Base-by-base conservation (phyloP, 805 yeast species). In the Saccharomycopsis schoenii region DNA sequence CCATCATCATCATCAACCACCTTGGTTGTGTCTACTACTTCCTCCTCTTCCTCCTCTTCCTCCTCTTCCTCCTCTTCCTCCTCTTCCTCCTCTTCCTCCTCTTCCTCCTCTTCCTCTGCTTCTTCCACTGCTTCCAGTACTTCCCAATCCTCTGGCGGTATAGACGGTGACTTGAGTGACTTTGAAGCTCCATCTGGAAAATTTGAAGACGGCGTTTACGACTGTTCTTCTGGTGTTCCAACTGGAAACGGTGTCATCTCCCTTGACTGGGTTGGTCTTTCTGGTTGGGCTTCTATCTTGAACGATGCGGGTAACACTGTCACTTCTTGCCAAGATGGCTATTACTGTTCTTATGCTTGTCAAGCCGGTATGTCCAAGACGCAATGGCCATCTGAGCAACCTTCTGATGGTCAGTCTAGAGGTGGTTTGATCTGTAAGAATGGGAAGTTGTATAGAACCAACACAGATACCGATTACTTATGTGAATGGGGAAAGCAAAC, bases 331-430 rank as follows among this genome's bases (percentile, higher is more conserved):
- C 73, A 77, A 65, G 97, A 92, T 68, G 98, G 97, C 62, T 83
- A 83, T 70, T 90, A 89, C 84, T 93, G 99, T 78, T 93, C 98
- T 62, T 93, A 93, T 76, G 96, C 98, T 63, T 93, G 99, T 80
- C 96, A 91, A 79, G 84, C 97, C 52, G 99, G 98, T 82, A 89
- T 90, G 97, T 89, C 97, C 70, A 93, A 93, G 84, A 90, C 97
- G 61, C 99, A 93, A 80, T 93, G 96, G 96, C 98, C 98, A 65
- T 76, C 85, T 55, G 66, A 72, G 60, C 99, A 93, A 80, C 98
- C 98, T 61, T 66, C 87, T 60, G 81, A 77, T 73, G 98, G 98
- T 78, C 87, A 86, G 61, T 88, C 97, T 54, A 83, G 93, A 67
- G 99, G 99, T 76, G 99, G 99, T 72, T 82, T 93, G 69, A 73